These are phyloP conservation scores for Botrytis paeoniae DNA, from an alignment of 2,329 filamentous ascomycete species.

Conservation along the genomic window DNA sequence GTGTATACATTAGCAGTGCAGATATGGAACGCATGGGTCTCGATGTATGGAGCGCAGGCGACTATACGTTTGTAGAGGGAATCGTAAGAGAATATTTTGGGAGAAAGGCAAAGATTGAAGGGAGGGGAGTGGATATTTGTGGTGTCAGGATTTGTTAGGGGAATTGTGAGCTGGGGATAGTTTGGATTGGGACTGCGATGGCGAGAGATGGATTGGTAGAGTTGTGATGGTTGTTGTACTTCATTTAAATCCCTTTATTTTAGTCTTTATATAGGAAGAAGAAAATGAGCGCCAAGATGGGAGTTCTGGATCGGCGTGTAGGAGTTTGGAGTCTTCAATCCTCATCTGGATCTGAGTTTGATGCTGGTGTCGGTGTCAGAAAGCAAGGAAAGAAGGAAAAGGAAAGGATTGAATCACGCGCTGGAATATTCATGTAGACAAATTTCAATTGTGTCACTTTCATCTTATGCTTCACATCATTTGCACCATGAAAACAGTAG, in stretches of 20 bases:
- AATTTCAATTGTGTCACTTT: not conserved
- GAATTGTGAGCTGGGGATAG: not conserved
- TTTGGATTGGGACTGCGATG: not conserved
- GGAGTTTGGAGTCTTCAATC: not conserved
- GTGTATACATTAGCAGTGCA: constrained; percentile 57
- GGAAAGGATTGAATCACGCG: not conserved
- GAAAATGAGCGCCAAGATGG: not conserved
- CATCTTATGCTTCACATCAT: not conserved
- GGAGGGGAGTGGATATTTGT: constrained; percentile 70
- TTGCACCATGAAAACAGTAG: not conserved
- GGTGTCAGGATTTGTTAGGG: constrained; percentile 64
- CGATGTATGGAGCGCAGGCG: constrained; percentile 71
- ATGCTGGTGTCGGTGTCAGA: not conserved
- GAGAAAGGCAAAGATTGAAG: constrained; percentile 59
- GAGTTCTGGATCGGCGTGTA: not conserved
- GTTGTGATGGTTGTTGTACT: not conserved
- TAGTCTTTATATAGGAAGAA: not conserved
- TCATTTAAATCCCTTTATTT: not conserved
- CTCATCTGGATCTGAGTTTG: not conserved
- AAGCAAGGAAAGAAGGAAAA: not conserved
- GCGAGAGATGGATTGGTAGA: not conserved
- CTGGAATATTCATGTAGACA: not conserved
- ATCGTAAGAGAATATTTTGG: constrained; percentile 65
- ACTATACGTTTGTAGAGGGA: constrained; percentile 66
- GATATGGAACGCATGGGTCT: constrained; percentile 70